A percentile compares a stretch with the other conserved stretches of the same genome.
phyloP scores from a whole-genome alignment of 352 stramenopile genomes.

The Globisporangium abappressorium region DNA sequence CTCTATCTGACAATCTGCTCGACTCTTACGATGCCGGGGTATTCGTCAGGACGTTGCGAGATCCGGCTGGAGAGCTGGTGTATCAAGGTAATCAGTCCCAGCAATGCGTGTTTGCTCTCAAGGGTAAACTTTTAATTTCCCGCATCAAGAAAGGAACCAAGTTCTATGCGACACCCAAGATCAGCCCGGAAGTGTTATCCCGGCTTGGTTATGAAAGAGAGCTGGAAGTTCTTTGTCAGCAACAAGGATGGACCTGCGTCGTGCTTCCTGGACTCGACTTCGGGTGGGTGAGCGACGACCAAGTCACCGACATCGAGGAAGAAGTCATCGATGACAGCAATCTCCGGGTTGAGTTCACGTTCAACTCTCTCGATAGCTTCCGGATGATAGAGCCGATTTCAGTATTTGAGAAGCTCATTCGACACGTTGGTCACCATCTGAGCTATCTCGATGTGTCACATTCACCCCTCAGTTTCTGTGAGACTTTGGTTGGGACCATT shows the following conservation, averaged over 20 bases:
- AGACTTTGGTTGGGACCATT: not conserved
- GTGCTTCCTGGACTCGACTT: not conserved
- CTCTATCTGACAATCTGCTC: too few species aligned
- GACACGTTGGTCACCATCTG: not conserved
- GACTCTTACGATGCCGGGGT: too few species aligned
- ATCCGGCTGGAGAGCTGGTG: slow-evolving; percentile 8
- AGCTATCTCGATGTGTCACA: slow-evolving; percentile 1
- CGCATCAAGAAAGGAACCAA: not conserved
- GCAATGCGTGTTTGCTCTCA: not conserved
- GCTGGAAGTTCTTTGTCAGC: not conserved
- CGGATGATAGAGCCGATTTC: not conserved
- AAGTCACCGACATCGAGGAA: not conserved
- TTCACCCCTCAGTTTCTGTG: not conserved
- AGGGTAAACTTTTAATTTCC: not conserved
- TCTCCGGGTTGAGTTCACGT: not conserved
- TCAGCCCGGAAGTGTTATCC: too few species aligned
- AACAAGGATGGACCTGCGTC: not conserved
- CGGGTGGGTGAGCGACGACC: not conserved
- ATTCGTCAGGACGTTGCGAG: not conserved
- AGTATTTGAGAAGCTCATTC: not conserved
- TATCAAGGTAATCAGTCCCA: not conserved
- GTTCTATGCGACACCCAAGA: not conserved
- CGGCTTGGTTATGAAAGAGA: not conserved
- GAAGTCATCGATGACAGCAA: not conserved
- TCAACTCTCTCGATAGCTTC: not conserved